Evolutionary conservation across 148 eudicot genomes (phyloP), one percentile per base, ranked within the genome.

Genomic region (Rhododendron vialii): DNA sequence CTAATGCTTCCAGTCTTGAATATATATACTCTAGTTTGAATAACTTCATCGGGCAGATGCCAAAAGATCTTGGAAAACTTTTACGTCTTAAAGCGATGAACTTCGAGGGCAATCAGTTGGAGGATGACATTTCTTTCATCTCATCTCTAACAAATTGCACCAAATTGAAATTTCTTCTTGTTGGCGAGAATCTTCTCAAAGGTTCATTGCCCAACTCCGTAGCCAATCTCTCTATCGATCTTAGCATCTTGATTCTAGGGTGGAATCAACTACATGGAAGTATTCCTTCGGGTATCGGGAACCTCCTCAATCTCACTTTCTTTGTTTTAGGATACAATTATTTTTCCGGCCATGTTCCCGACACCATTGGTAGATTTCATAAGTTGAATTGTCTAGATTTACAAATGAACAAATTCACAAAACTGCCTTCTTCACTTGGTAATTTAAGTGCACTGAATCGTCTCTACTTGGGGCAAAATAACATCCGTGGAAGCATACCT

Each of bases 11-110:
- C 11, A 0, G 20, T 3, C 76, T 71, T 71, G 38, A 3, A 26
- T 0, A 0, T 0, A 26, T 71, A 26, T 0, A 0, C 28, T 26
- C 30, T 1, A 2, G 0, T 2, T 0, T 13, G 0, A 71, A 71
- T 14, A 12, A 30, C n/a, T 24, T 63, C 28, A 8, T 2, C 0
- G 69, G 69, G 2, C 28, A 0, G 3, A 63, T 63, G 11, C 69
- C 69, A 63, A 63, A 63, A 1, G 30, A 24, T 63, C 69, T 63
- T 22, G 69, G 69, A 24, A 8, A 8, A 28, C 20, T 33, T 13
- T 71, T 36, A 0, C 13, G 0, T 10, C 28, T 33, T 26, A 6
- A 0, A 28, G 0, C 0, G 0, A 1, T 71, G 4, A 9, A 2
- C 17, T 0, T 28, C 3, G 0, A 0, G 0, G 20, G 0, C 0